Evolutionary conservation across 2,329 filamentous ascomycete genomes (phyloP), one percentile per base, ranked within the genome.

Genomic region (Neonectria sp.): DNA sequence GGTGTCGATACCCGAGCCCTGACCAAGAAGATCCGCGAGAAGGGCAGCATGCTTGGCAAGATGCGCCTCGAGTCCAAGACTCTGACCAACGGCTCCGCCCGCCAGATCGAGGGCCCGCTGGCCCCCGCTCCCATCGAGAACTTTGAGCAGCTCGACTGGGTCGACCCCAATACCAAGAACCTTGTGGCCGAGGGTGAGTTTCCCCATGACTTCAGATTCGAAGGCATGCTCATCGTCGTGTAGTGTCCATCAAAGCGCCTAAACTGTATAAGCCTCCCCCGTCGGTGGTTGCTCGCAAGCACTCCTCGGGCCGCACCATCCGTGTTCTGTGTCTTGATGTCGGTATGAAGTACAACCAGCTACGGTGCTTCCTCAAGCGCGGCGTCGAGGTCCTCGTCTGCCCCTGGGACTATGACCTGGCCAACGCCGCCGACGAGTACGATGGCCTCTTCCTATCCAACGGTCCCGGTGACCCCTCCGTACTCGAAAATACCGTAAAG

Each of bases 371-470:
- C 76, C 87, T 99, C 67, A 92, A 91, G 76, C 91, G 96, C 74
- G 96, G 96, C 62, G 93, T 98, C 63, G 96, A 99, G 80, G 95
- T 98, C 56, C 85, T 97, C 71, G 94, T 98, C 63, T 95, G 96
- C 71, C 96, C 96, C 11, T 99, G 95, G 95, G 91, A 99, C 83
- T 95, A 98, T 78, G 92, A 98, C 81, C 95, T 98, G 80, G 90
- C 92, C 61, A 84, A 94, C 63, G 91, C 91, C 60, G 92, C 91
- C 65, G 92, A 93, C 71, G 90, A 97, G 73, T 98, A 97, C 79
- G 96, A 99, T 80, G 96, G 96, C 79, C 90, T 99, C 55, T 99
- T 99, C 86, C 91, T 99, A 74, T 98, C 95, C 72, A 99, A 99
- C 86, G 96, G 96, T 75, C 96, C 96, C 51, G 96, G 96, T 84